Evolutionary conservation across 805 yeast genomes (phyloP).

Genomic region (Monosporozyma solicola): DNA sequence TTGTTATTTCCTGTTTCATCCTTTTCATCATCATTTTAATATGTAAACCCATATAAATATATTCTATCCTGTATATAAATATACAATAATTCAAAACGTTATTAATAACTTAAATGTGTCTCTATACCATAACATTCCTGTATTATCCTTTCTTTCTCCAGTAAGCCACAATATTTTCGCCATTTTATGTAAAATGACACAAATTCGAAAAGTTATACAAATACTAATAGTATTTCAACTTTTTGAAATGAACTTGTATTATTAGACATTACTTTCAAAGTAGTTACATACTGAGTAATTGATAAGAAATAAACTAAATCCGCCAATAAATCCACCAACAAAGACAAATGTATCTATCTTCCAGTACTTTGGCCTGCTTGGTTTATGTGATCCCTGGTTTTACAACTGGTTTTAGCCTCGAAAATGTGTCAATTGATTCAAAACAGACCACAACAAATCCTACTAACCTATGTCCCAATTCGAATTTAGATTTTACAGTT

Average conservation of each 20-base stretch:
- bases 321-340: neutral
- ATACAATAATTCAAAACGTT: neutral
- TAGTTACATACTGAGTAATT: neutral
- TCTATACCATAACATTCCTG: neutral
- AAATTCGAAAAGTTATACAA: neutral
- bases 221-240: neutral
- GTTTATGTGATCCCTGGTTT: neutral
- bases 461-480: neutral
- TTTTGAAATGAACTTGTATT: neutral
- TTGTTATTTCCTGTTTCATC: neutral
- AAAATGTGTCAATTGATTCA: neutral
- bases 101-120: neutral
- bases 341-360: neutral
- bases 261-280: neutral
- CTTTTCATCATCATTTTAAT: neutral
- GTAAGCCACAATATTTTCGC: neutral
- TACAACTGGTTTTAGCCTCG: neutral
- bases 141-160: neutral
- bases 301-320: neutral
- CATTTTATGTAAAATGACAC: neutral
- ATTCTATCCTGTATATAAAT: conserved; percentile 3
- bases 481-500: neutral
- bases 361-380: neutral
- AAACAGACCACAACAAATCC: neutral
- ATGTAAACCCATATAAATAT: neutral